These are phyloP conservation scores for Pleoardoris graminearum DNA, from an alignment of 2,329 filamentous ascomycete species.

Conservation along the genomic window DNA sequence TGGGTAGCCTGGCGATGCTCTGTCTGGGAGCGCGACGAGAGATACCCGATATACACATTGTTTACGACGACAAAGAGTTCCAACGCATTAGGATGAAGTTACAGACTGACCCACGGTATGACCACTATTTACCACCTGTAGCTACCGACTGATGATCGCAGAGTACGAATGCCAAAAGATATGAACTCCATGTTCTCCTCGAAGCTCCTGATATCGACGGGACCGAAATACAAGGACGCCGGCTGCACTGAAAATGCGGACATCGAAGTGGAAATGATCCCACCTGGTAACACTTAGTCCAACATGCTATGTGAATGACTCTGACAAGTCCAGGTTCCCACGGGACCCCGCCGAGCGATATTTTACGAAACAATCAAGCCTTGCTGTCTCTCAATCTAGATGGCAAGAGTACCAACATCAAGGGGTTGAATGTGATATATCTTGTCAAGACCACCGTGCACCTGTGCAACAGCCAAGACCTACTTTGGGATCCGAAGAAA, in stretches of 20 bases:
- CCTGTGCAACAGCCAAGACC: constrained; percentile 27
- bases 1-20: constrained; percentile 38
- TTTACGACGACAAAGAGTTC: constrained; percentile 39
- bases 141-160: constrained; percentile 20
- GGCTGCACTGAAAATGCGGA: constrained; percentile 30
- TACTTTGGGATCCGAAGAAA: constrained; percentile 36
- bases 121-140: not conserved
- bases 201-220: constrained; percentile 37
- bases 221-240: constrained; percentile 34
- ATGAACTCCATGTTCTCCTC: constrained; percentile 37
- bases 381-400: constrained; percentile 29
- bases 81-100: constrained; percentile 33
- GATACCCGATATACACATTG: constrained; percentile 38
- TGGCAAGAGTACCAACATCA: constrained; percentile 30
- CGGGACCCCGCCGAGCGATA: constrained; percentile 32
- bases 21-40: constrained; percentile 38
- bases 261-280: constrained; percentile 37
- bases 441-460: constrained; percentile 31
- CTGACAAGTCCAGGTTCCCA: constrained; percentile 27
- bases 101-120: constrained; percentile 33
- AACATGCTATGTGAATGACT: too few relatives aligned
- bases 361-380: constrained; percentile 28
- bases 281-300: constrained; percentile 25
- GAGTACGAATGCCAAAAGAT: constrained; percentile 30
- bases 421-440: constrained; percentile 36